phyloP scores from a whole-genome alignment of 1,139 yeast species.

The Yamadazyma epiphylla region DNA sequence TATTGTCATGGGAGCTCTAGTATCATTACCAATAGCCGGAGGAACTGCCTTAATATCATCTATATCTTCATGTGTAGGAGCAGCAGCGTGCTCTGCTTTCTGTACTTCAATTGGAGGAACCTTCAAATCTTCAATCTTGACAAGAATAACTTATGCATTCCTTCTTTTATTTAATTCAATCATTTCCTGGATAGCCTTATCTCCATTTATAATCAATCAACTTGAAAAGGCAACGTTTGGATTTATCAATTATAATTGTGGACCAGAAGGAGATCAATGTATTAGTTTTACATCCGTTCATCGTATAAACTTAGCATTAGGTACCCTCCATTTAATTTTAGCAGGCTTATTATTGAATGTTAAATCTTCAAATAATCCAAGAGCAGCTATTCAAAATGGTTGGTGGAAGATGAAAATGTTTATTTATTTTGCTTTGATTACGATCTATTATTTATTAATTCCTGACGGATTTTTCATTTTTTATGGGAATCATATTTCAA shows the following conservation, averaged over 20 bases:
- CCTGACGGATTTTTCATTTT: conserved; percentile 85
- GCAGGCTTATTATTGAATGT: conserved; percentile 71
- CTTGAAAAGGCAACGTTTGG: conserved; percentile 74
- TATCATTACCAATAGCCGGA: conserved; percentile 68
- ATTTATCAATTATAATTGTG: conserved; percentile 53
- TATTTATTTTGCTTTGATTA: conserved; percentile 54
- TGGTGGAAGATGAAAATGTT: conserved; percentile 80
- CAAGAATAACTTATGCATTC: conserved; percentile 78
- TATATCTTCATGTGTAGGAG: conserved; percentile 79
- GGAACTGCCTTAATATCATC: conserved; percentile 46
- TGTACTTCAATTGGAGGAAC: conserved; percentile 61
- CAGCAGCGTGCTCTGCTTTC: conserved; percentile 72
- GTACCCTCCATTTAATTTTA: conserved; percentile 67
- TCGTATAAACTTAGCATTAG: conserved; percentile 84
- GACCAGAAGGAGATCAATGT: conserved; percentile 84
- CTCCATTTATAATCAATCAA: conserved; percentile 74
- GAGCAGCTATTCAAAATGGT: conserved; percentile 86
- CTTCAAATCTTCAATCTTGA: conserved; percentile 59
- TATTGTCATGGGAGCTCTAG: conserved; percentile 88
- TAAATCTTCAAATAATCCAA: conserved; percentile 71
- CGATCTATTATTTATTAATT: conserved; percentile 61
- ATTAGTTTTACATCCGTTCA: conserved; percentile 92
- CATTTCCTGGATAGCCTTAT: conserved; percentile 85
- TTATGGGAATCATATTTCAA: conserved; percentile 90
- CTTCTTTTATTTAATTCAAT: conserved; percentile 74